Evolutionary conservation across 2,329 filamentous ascomycete species (phyloP).

Genomic region (Pseudogymnoascus sp.): DNA sequence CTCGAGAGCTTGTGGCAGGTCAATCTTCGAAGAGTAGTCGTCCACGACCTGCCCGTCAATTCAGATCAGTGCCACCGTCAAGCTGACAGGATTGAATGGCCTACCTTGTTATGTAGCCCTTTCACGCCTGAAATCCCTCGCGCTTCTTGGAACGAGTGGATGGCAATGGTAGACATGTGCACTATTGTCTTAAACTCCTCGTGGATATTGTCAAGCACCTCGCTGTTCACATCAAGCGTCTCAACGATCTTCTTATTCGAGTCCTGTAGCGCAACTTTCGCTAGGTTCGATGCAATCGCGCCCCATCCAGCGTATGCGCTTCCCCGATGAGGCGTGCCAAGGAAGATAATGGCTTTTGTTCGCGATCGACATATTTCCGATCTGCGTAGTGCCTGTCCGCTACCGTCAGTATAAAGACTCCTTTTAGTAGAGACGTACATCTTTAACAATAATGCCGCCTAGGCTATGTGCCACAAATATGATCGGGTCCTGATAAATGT

Average conservation of each 20-base stretch:
- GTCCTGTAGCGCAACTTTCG: conserved; percentile 28
- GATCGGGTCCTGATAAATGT: conserved; percentile 25
- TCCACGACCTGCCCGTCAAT: conserved; percentile 28
- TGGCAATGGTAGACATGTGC: conserved; percentile 23
- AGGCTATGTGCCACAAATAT: conserved; percentile 33
- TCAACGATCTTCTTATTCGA: conserved; percentile 29
- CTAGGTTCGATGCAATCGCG: conserved; percentile 29
- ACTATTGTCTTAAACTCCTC: conserved; percentile 29
- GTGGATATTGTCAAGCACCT: conserved; percentile 33
- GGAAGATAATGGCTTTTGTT: conserved; percentile 32
- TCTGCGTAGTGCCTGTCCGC: conserved; percentile 28
- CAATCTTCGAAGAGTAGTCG: conserved; percentile 35
- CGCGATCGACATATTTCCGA: conserved; percentile 23
- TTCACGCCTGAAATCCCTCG: conserved; percentile 29
- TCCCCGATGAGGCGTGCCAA: conserved; percentile 35
- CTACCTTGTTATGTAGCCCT: conserved; percentile 29
- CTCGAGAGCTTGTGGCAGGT: conserved; percentile 28
- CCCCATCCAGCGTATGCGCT: conserved; percentile 29
- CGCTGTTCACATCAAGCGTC: conserved; percentile 28
- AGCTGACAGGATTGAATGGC: conserved; percentile 5
- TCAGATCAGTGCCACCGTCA: conserved; percentile 1
- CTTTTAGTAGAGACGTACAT: too few relatives aligned
- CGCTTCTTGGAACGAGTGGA: conserved; percentile 35
- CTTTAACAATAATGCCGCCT: too few relatives aligned
- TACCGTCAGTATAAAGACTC: conserved; percentile 23